These are phyloP conservation scores for Epichloe bromicola DNA, from an alignment of 2,329 filamentous ascomycete genomes.

Conservation along the genomic window DNA sequence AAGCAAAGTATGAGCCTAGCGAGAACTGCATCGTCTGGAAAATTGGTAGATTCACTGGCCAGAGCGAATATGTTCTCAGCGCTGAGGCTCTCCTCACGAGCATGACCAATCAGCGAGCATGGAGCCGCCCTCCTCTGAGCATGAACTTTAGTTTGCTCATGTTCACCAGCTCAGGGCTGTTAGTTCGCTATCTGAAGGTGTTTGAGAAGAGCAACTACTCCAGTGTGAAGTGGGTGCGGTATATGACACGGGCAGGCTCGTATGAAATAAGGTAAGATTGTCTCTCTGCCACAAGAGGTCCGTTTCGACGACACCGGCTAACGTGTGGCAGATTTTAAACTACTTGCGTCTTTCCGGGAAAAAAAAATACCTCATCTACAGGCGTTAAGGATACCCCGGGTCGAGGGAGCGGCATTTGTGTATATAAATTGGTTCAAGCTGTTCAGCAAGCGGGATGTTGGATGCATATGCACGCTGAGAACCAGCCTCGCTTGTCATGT, in stretches of 20 bases:
- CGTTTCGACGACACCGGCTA: constrained; percentile 4
- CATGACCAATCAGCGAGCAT: constrained; percentile 97
- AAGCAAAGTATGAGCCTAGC: constrained; percentile 95
- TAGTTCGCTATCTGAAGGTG: constrained; percentile 93
- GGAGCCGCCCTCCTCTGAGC: constrained; percentile 85
- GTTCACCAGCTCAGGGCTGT: constrained; percentile 89
- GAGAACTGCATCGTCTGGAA: constrained; percentile 99
- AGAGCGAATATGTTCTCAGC: constrained; percentile 88
- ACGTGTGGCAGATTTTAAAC: constrained; percentile 21
- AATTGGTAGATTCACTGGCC: constrained; percentile 95
- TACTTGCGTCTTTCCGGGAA: neutral
- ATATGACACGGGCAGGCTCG: constrained; percentile 95
- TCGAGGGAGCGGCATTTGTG: constrained; percentile 1
- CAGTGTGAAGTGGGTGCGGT: constrained; percentile 97
- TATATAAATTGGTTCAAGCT: neutral
- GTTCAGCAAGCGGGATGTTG: neutral
- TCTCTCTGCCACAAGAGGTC: neutral
- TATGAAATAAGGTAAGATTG: constrained; percentile 75
- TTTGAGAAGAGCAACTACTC: constrained; percentile 99
- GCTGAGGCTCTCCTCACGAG: constrained; percentile 87
- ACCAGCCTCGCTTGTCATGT: neutral
- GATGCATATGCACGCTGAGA: neutral
- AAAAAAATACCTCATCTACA: neutral
- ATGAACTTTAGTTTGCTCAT: constrained; percentile 89
- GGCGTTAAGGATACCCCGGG: constrained; percentile 3